phyloP scores from a whole-genome alignment of 2,329 filamentous ascomycete species.

The Paraphaeosphaeria minitans region DNA sequence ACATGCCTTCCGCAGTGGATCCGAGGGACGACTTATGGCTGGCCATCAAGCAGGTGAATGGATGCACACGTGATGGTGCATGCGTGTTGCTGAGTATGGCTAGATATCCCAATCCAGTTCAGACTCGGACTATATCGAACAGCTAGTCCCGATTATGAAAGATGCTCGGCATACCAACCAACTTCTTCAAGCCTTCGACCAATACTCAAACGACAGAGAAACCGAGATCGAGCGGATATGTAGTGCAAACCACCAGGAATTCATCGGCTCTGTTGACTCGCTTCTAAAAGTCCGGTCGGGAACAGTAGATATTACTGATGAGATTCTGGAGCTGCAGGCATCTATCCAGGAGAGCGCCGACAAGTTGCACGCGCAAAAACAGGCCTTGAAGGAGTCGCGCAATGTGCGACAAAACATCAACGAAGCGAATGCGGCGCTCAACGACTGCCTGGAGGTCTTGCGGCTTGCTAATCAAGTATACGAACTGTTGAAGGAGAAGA shows the following conservation, averaged over 20 bases:
- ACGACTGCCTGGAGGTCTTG: constrained; percentile 89
- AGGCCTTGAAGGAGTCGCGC: constrained; percentile 88
- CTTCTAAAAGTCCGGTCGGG: constrained; percentile 91
- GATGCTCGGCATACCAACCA: constrained; percentile 81
- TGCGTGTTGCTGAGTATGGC: constrained; percentile 18
- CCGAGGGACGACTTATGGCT: constrained; percentile 54
- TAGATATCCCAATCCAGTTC: constrained; percentile 93
- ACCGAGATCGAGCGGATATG: constrained; percentile 92
- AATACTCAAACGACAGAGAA: constrained; percentile 86
- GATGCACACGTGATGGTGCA: background rate
- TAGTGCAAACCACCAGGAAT: constrained; percentile 95
- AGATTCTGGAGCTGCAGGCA: constrained; percentile 91
- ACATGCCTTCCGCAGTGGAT: constrained; percentile 48
- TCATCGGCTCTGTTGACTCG: constrained; percentile 90
- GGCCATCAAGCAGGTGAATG: constrained; percentile 56
- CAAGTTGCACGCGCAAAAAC: constrained; percentile 92
- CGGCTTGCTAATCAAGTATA: constrained; percentile 93
- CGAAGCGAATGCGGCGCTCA: constrained; percentile 84
- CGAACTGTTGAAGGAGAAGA: constrained; percentile 88
- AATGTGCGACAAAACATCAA: constrained; percentile 94
- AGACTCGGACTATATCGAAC: constrained; percentile 92
- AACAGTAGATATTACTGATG: constrained; percentile 83
- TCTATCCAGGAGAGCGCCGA: constrained; percentile 95
- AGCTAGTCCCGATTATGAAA: constrained; percentile 90
- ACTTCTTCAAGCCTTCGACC: constrained; percentile 77